Base-by-base conservation (phyloP, 495 filamentous ascomycete species). In the Hypoxylon fragiforme region DNA sequence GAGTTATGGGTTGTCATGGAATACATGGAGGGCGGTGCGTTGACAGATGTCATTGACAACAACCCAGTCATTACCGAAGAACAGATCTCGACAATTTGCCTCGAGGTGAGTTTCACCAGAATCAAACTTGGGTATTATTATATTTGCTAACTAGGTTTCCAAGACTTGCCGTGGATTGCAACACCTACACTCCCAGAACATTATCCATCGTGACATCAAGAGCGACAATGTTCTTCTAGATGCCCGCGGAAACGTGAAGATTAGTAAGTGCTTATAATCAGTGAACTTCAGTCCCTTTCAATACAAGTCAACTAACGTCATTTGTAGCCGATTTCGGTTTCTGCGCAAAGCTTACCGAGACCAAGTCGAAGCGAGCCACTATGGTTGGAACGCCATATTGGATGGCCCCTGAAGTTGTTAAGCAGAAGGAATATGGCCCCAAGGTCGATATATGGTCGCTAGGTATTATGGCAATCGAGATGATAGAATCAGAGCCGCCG, bases 1-100 rank as follows among this genome's bases (percentile, higher is more conserved):
- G 95, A 98, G 68, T 80, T 98, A 20, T 98, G 94, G 94, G 91
- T 98, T 15, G 94, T 98, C 24, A 96, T 98, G 95, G 94, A 98
- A 72, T 98, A 94, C 64, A 97, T 98, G 95, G 94, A 97, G 70
- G 94, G 94, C 54, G 94, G 94, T 69, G 91, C 94, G 39, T 74
- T 98, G 66, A 98, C 95, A 0, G 95, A 98, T 79, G 91, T 98
- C 44, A 97, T 97, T 73, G 95, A 97, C 67, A 96, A 96, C 71
- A 98, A 97, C 70, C 81, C 81, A 8, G 76, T 81, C 43, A 95
- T 98, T 62, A 86, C 86, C 19, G 94, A 98, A 71, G 88, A 95
- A 67, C 94, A 98, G 67, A 98, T 98, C 64, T 91, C 94, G 3
- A 96, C 94, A 7, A 96, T 98, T 47, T 98, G 94, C 70, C 77